Evolutionary conservation across 2,329 filamentous ascomycete genomes (phyloP).

Genomic region (Pestalotiopsis sp.): DNA sequence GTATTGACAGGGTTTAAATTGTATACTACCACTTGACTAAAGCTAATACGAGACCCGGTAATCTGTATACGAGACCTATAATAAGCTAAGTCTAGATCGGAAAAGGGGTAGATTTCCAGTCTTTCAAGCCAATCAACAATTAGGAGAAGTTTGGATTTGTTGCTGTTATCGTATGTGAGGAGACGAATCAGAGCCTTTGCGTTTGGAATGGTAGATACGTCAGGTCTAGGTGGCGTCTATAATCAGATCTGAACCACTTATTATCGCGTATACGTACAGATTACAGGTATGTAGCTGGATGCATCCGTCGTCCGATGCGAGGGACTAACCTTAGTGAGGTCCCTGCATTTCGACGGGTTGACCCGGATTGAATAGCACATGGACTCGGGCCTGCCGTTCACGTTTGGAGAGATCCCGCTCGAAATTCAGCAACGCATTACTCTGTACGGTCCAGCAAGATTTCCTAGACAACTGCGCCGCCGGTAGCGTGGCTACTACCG

Average conservation of each 20-base stretch:
- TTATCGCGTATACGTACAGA: no score
- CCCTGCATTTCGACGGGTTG: no score
- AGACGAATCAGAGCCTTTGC: no score
- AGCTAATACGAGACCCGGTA: neutral
- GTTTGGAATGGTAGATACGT: no score
- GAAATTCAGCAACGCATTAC: slow-evolving; percentile 61
- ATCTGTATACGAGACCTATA: neutral
- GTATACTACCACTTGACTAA: neutral
- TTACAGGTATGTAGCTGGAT: no score
- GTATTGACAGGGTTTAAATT: neutral
- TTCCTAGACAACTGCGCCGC: slow-evolving; percentile 62
- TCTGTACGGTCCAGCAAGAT: slow-evolving; percentile 54
- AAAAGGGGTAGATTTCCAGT: neutral
- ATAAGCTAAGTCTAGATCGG: neutral
- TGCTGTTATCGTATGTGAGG: neutral
- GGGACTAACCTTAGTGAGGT: no score
- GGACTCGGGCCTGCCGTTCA: slow-evolving; percentile 65
- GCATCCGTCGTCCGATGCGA: no score
- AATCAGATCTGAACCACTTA: no score
- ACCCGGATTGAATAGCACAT: slow-evolving; percentile 60
- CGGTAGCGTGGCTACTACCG: slow-evolving; percentile 51
- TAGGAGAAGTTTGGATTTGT: neutral
- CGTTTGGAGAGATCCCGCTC: slow-evolving; percentile 64
- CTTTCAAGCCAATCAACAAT: neutral
- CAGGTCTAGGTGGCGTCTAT: no score